Evolutionary conservation across 306 rosid genomes (phyloP).

Genomic region (Geum urbanum): DNA sequence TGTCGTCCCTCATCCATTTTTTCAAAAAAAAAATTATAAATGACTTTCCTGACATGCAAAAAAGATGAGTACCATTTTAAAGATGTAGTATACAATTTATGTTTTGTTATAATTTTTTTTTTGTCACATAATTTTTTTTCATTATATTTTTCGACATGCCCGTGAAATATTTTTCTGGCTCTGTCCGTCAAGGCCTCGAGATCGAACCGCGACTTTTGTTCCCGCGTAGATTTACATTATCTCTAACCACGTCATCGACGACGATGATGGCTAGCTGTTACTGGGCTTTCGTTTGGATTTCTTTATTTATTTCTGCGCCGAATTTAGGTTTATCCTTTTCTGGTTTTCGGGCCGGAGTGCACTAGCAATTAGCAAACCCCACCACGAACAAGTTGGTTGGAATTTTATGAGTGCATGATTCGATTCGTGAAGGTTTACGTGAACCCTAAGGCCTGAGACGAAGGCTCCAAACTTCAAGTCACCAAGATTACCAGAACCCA

Average conservation of each 20-base stretch:
- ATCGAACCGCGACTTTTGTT: constrained; percentile 3
- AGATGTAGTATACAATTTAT: too few species aligned
- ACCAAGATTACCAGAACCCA: neutral
- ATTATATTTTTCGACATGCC: too few species aligned
- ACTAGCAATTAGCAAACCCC: constrained; percentile 14
- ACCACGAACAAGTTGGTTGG: neutral
- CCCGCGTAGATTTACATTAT: neutral
- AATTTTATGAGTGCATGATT: neutral
- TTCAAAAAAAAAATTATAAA: too few species aligned
- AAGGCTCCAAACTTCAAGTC: neutral
- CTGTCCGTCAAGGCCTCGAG: too few species aligned
- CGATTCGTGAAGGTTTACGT: neutral
- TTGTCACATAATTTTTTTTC: too few species aligned
- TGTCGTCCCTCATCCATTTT: too few species aligned
- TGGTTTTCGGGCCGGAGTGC: neutral
- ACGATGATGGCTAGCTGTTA: neutral
- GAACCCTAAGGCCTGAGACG: neutral
- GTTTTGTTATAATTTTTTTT: too few species aligned
- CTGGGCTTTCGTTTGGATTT: neutral
- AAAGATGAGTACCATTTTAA: too few species aligned
- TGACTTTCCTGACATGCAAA: too few species aligned
- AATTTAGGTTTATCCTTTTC: constrained; percentile 7
- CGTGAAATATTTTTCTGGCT: too few species aligned
- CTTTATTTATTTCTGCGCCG: constrained; percentile 1
- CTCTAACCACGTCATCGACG: neutral